Conservation (phyloP, 2,329 filamentous ascomycete species). For the Magnaporthiopsis incrustans region DNA sequence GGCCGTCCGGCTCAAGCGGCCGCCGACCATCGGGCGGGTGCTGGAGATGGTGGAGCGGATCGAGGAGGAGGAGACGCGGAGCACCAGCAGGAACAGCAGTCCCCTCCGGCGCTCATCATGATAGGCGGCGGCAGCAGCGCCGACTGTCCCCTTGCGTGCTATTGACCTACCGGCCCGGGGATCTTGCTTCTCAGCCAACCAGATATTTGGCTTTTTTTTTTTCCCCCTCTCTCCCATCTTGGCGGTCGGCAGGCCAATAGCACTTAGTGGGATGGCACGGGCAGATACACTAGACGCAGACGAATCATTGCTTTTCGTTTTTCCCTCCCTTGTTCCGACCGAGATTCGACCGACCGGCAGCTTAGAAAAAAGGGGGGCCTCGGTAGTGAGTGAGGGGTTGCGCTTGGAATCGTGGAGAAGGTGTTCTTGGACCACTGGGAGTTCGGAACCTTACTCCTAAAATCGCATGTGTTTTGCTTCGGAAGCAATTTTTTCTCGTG, state of each 20-base stretch:
- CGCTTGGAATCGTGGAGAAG: background rate
- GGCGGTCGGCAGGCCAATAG: too few relatives aligned
- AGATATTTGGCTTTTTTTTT: too few relatives aligned
- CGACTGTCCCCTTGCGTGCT: too few relatives aligned
- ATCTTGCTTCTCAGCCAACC: too few relatives aligned
- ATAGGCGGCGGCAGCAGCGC: too few relatives aligned
- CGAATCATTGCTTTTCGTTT: background rate
- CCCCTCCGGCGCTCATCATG: constrained; percentile 16
- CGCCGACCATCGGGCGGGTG: constrained; percentile 30
- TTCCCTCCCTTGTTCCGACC: too few relatives aligned
- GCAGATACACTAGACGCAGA: background rate
- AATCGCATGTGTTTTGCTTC: background rate
- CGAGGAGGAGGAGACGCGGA: constrained; percentile 31
- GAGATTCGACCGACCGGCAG: background rate
- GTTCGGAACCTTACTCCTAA: background rate
- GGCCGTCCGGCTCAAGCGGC: constrained; percentile 29
- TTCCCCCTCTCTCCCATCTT: too few relatives aligned
- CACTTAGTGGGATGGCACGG: too few relatives aligned
- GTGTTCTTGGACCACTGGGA: background rate
- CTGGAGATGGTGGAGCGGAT: constrained; percentile 48
- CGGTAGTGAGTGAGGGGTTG: background rate
- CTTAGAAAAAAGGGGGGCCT: background rate
- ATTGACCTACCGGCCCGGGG: too few relatives aligned
- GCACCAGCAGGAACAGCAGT: constrained; percentile 28
- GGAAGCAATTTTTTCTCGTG: background rate